Base-by-base conservation (phyloP, 176 grass and related monocot species). In the Musa beccarii region DNA sequence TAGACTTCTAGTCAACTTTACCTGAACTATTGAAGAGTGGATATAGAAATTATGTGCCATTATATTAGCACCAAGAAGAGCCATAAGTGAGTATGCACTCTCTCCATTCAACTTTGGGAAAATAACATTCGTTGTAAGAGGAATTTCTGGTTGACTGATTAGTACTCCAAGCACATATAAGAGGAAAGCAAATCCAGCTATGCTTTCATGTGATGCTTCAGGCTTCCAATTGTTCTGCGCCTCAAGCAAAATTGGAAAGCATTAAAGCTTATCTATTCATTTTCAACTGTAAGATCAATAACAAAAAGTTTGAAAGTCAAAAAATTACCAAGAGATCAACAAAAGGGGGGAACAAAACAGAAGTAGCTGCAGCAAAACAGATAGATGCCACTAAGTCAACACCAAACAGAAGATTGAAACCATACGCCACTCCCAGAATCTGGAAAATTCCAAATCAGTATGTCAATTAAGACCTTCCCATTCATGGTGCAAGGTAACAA, bases 11-110 rank as follows among this genome's bases (percentile, higher is more conserved):
- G 67, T 70, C 64, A 80, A 28, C 63, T 51, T 43, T 87, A 99
- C 96, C 86, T 92, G 89, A 20, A 99, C 96, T 84, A 95, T 79
- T 79, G 91, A 89, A 29, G 96, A 99, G 73, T 99, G 96, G 15
- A 92, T 85, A 59, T 99, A 99, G 73, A 99, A 89, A 79, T 99
- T 99, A 87, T 95, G 91, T 19, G 85, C 86, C 89, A 99, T 99
- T 82, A 99, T 75, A 86, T 99, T 99, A 73, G 91, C 86, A 75
- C 96, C 96, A 69, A 99, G 86, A 88, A 99, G 91, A 19, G 96
- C 91, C 96, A 99, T 99, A n/a, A 99, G 83, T 19, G 89, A 99
- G 61, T 95, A 99, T 75, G 91, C 88, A 81, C 85, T 94, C 83
- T 99, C 96, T 72, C 86, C 91, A 79, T 84, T 99, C 55, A 99